A percentile compares a stretch with the other conserved stretches of the same genome.
phyloP scores from a whole-genome alignment of 2,329 filamentous ascomycete genomes.

The Balansia obtecta region DNA sequence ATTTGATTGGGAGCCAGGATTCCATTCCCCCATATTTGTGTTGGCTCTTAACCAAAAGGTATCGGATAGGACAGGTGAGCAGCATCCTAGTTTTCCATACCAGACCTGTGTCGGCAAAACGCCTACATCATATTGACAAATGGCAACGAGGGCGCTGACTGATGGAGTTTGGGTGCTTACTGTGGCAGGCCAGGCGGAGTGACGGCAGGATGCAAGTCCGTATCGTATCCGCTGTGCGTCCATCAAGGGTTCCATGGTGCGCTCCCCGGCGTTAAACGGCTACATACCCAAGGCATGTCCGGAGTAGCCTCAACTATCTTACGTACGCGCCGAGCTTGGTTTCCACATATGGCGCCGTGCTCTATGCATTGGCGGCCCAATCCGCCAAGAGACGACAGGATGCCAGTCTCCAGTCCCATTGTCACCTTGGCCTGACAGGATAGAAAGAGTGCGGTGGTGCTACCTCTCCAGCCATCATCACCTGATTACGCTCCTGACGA shows the following conservation, averaged over 20 bases:
- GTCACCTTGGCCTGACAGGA: neutral
- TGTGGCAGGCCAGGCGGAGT: neutral
- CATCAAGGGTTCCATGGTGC: neutral
- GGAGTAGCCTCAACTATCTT: too few relatives aligned
- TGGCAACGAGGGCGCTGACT: neutral
- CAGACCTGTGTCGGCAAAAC: neutral
- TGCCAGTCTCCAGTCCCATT: neutral
- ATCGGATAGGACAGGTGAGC: too few relatives aligned
- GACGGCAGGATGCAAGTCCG: neutral
- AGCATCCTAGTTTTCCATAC: neutral
- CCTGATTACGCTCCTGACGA: neutral
- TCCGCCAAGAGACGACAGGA: conserved; percentile 1
- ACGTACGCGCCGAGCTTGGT: neutral
- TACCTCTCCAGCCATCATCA: conserved; percentile 1
- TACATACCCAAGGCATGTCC: too few relatives aligned
- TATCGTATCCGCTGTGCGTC: neutral
- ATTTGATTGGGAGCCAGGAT: too few relatives aligned
- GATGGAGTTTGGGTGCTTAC: neutral
- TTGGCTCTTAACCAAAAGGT: too few relatives aligned
- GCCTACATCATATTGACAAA: neutral
- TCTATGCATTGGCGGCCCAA: neutral
- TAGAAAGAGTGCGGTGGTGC: neutral
- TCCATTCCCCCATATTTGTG: too few relatives aligned
- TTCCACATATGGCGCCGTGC: neutral
- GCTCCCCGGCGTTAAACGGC: too few relatives aligned